Conservation (phyloP, 768 basidiomycete genomes). For the Cubamyces lactineus region DNA sequence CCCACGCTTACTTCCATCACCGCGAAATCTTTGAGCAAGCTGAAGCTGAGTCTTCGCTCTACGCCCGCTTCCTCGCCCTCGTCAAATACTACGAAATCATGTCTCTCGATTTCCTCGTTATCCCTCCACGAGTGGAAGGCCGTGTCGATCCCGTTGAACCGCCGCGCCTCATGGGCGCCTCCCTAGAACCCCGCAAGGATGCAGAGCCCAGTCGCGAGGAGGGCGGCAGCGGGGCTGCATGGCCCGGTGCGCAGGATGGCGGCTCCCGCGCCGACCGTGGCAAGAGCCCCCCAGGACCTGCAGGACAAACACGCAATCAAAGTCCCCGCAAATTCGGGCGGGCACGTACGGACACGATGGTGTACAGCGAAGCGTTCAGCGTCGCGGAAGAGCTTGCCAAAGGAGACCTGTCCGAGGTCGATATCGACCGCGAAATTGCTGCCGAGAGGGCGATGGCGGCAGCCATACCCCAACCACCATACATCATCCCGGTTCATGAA, state of each 20-base stretch:
- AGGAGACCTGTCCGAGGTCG: slow-evolving; percentile 25
- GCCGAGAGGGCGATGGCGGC: slow-evolving; percentile 16
- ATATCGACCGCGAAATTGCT: slow-evolving; percentile 26
- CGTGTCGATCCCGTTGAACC: slow-evolving; percentile 38
- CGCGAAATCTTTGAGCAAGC: slow-evolving; percentile 89
- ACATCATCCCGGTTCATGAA: no score
- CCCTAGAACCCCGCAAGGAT: slow-evolving; percentile 37
- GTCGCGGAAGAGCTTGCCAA: slow-evolving; percentile 45
- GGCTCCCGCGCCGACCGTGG: slow-evolving; percentile 7
- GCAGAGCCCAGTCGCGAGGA: slow-evolving; percentile 3
- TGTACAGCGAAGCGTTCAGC: slow-evolving; percentile 52
- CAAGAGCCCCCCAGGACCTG: slow-evolving; percentile 23
- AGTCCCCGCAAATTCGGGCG: slow-evolving; percentile 40
- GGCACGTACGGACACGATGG: slow-evolving; percentile 75
- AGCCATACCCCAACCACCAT: not conserved
- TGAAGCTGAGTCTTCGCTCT: slow-evolving; percentile 88
- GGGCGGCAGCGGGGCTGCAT: not conserved
- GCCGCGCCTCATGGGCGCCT: slow-evolving; percentile 45
- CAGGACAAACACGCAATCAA: slow-evolving; percentile 41
- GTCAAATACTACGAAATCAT: slow-evolving; percentile 82
- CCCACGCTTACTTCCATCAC: slow-evolving; percentile 95
- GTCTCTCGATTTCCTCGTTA: slow-evolving; percentile 81
- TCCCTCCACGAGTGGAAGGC: slow-evolving; percentile 50
- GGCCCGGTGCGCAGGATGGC: not conserved
- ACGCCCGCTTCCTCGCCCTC: slow-evolving; percentile 86